phyloP scores from a whole-genome alignment of 176 grass and related monocot species.

The Melocanna baccifera region DNA sequence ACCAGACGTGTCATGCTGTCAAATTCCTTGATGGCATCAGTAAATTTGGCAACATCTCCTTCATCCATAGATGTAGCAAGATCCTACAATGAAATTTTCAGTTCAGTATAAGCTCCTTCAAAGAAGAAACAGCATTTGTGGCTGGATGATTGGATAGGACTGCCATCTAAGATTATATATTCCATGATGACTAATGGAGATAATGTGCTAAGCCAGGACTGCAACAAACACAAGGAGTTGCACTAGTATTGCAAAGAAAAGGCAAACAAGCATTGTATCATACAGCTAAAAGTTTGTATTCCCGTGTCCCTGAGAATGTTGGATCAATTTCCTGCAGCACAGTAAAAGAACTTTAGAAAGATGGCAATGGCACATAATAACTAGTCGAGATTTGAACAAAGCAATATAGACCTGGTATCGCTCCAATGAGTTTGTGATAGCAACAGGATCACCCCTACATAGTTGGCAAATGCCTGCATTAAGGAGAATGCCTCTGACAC shows the following conservation, averaged over 20 bases:
- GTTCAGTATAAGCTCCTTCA: neutral
- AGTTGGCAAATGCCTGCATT: constrained; percentile 97
- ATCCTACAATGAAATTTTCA: constrained; percentile 53
- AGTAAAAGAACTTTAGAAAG: constrained; percentile 25
- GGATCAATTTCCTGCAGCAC: constrained; percentile 85
- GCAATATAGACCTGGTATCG: constrained; percentile 74
- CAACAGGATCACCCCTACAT: constrained; percentile 85
- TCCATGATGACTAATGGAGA: constrained; percentile 17
- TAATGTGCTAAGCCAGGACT: neutral
- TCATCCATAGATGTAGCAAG: constrained; percentile 91
- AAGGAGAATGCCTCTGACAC: constrained; percentile 92
- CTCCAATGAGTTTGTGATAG: constrained; percentile 87
- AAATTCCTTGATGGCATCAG: constrained; percentile 88
- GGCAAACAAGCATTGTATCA: constrained; percentile 20
- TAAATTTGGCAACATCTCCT: constrained; percentile 89
- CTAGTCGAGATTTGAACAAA: neutral
- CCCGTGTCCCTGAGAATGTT: constrained; percentile 89
- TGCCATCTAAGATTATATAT: constrained; percentile 13
- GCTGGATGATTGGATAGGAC: neutral
- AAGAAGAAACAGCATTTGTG: neutral
- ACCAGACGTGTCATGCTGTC: constrained; percentile 98
- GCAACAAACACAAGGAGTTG: constrained; percentile 10
- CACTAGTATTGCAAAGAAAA: neutral
- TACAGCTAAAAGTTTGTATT: constrained; percentile 96
- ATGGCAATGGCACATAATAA: constrained; percentile 21